Evolutionary conservation across 805 yeast genomes (phyloP), one percentile per base, ranked within the genome.

Genomic region (Candida peoriensis): DNA sequence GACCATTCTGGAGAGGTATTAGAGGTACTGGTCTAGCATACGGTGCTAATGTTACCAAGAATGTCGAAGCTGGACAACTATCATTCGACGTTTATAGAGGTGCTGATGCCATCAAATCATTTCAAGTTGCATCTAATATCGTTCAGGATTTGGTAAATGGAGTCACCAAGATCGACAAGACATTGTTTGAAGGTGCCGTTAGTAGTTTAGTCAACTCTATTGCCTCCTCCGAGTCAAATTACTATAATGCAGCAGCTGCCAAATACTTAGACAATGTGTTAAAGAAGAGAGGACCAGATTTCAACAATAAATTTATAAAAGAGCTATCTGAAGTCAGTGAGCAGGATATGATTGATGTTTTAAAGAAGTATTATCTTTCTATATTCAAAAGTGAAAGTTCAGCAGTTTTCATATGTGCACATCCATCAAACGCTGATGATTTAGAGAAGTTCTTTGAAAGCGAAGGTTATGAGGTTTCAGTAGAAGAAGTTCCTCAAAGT

Each of bases 1-100:
- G 98, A 3, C 98, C 97, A 23, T 81, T 90, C 43, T 90, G 97
- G 97, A 74, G 86, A 50, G 96, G 94, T 37, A 84, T 93, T 22
- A 75, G 98, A 60, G 98, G 98, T 26, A 72, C 88, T 1, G 98
- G 98, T 3, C 64, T 85, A 28, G 97, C 97, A 0, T 93, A 93
- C 57, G 97, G 96, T 24, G 93, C 90, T 2, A 67, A 64, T 36
- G 66, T 86, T 46, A 53, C 67, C 28, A 67, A 75, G 31, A 70
- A 72, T 42, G 52, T 74, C 10, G 96, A 87, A 46, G 61, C 74
- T 26, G 90, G 94, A 4, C 74, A 70, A 34, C 58, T 90, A 42
- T 66, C 69, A 5, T 85, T 80, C 49, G 70, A 68, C 30, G 70
- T 90, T 14, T 84, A 85, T 50, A 72, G 96, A 42, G 96, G 94